A percentile compares a stretch with the other conserved stretches of the same genome.
Conservation (phyloP, 148 eudicot species). For the Cornus florida region DNA sequence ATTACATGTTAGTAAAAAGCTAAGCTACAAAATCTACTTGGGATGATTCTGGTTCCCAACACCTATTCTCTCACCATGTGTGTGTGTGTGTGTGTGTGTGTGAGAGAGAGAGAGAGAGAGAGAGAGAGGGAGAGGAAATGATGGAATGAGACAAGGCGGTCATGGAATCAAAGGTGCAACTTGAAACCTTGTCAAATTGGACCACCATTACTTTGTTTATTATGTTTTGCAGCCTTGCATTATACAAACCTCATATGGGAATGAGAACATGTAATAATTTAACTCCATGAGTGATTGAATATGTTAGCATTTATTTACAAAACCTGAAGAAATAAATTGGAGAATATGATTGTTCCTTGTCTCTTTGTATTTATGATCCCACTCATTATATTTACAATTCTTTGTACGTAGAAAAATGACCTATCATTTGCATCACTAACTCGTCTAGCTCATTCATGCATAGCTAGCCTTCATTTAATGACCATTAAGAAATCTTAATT, state of each 20-base stretch:
- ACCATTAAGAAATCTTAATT: neutral
- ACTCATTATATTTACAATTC: conserved; percentile 7
- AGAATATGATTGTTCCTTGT: conserved; percentile 25
- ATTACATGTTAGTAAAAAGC: conserved; percentile 42
- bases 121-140: neutral
- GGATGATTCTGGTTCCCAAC: conserved; percentile 28
- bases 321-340: neutral
- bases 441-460: neutral
- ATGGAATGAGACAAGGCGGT: neutral
- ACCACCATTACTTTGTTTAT: conserved; percentile 2
- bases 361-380: conserved; percentile 21
- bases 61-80: neutral
- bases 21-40: conserved; percentile 34
- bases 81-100: too few relatives aligned
- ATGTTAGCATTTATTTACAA: conserved; percentile 13
- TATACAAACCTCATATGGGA: conserved; percentile 12
- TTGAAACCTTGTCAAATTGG: neutral
- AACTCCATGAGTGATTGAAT: conserved; percentile 15
- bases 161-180: too few relatives aligned
- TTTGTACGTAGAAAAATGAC: neutral
- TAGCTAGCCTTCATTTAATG: neutral
- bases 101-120: neutral
- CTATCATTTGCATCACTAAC: conserved; percentile 4
- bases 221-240: conserved; percentile 11
- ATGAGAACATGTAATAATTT: conserved; percentile 4